Base-by-base conservation (phyloP, 176 grass and related monocot species). In the Dendrocalamus sinicus region DNA sequence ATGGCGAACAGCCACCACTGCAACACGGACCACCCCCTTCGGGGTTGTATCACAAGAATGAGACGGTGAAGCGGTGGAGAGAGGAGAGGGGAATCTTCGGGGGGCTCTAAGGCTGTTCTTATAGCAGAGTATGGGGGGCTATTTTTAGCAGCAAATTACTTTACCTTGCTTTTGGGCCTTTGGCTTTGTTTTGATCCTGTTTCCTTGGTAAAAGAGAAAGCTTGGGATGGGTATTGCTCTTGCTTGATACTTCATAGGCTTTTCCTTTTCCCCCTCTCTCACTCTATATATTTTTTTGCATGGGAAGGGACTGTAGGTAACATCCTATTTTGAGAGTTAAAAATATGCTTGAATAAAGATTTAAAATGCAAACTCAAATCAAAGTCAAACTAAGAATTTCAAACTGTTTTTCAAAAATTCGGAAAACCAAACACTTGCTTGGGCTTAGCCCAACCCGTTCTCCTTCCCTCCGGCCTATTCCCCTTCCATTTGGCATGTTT, bases 161-260 rank as follows among this genome's bases (percentile, higher is more conserved):
- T 86, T 76, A 87, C 23, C 61, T 40, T 73, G 12, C 86, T 76
- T 87, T 87, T 81, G 9, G 46, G 12, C 86, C 60, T 87, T 87
- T 81, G 9, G 46, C 72, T 84, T 57, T 77, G 76, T 22, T 65
- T 22, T 53, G 16, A 30, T 80, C 26, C 10, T 79, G 75, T 87
- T 73, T 87, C 67, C 41, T 80, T 15, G 67, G 68, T 80, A 86
- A 22, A 86, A 65, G 77, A 26, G 85, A 84, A 55, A 65, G 77
- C 11, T 54, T 45, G 10, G 44, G 5, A 44, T 69, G 73, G 62
- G 22, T 9, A 32, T 40, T 10, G 14, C 72, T 41, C 35, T 57
- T 43, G 30, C 1, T 52, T 15, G 2, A 1, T 17, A 24, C 65
- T 53, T 15, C 5, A 6, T 17, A 41, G 65, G 19, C 52, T 81